Base-by-base conservation (phyloP, 768 basidiomycete genomes). In the Calocybe cyanea region DNA sequence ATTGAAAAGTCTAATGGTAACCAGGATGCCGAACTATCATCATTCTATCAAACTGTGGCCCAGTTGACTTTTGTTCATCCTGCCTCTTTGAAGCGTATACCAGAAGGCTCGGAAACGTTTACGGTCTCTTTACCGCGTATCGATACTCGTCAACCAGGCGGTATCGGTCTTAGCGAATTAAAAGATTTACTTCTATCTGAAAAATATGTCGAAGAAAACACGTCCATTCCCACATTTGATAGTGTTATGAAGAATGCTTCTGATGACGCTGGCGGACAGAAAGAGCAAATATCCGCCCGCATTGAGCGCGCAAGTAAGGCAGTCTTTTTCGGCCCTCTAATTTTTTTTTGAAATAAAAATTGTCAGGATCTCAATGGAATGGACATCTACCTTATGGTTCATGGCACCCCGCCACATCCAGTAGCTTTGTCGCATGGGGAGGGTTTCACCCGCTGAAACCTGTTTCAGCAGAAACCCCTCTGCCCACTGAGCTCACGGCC, bases 21-120 rank as follows among this genome's bases (percentile, higher is more conserved):
- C 36, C 48, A 81, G 80, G 80, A 82, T 51, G 67, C 52, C 30
- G 78, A 79, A 52, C 57, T 71, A 32, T 59, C 60, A 4, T 63
- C 66, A 2, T 60, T 58, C 17, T 80, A 80, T 56, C 70, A 73
- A 52, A 57, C 62, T 20, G 56, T 67, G 15, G 63, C 76, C 15
- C 67, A 65, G 54, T 66, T 75, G 0, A 62, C 69, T 2, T 83
- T 84, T 52, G 63, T 63, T 20, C 67, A 76, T 23, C 63, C 71
- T 3, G 62, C 62, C 15, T 73, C 77, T 0, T 55, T 69, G 23
- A 46, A 64, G 31, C 63, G 63, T 5, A 55, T 81, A 18, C 65
- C 72, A 0, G 21, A 47, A 3, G 42, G 46, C 11, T 55, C 62
- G 2, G 54, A 60, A 23, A 52, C 57, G 0, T 45, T 72, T 7